These are phyloP conservation scores for Taphrina communis DNA, from an alignment of 1,139 yeast species.

Conservation along the genomic window DNA sequence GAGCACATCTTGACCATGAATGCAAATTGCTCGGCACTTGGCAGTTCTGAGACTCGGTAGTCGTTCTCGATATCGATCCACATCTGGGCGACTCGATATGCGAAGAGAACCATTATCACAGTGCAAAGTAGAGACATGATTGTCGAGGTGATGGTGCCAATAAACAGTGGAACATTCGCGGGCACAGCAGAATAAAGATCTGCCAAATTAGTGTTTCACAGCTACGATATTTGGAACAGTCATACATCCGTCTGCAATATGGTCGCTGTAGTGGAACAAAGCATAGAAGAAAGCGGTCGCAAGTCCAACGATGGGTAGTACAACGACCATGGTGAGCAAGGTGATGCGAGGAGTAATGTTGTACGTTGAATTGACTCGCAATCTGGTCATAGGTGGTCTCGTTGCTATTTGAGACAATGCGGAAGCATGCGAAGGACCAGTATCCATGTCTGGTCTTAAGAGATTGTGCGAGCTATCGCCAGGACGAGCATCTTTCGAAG, in stretches of 20 bases:
- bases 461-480: background rate
- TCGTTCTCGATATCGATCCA: constrained; percentile 18
- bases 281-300: constrained; percentile 25
- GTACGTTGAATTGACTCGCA: background rate
- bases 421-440: background rate
- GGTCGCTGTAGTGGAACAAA: constrained; percentile 8
- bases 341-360: constrained; percentile 15
- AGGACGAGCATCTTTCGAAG: background rate
- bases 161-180: constrained; percentile 18
- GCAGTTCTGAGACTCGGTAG: background rate
- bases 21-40: constrained; percentile 22
- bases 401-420: background rate
- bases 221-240: background rate
- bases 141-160: constrained; percentile 26
- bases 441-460: background rate
- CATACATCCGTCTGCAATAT: constrained; percentile 17
- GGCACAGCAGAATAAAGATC: constrained; percentile 20
- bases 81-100: constrained; percentile 20
- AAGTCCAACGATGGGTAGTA: constrained; percentile 4
- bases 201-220: background rate
- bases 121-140: constrained; percentile 16
- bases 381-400: background rate
- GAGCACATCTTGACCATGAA: constrained; percentile 28
- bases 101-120: constrained; percentile 24
- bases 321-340: constrained; percentile 14